Base-by-base conservation (phyloP, 148 eudicot species). In the Nyssa sinensis region DNA sequence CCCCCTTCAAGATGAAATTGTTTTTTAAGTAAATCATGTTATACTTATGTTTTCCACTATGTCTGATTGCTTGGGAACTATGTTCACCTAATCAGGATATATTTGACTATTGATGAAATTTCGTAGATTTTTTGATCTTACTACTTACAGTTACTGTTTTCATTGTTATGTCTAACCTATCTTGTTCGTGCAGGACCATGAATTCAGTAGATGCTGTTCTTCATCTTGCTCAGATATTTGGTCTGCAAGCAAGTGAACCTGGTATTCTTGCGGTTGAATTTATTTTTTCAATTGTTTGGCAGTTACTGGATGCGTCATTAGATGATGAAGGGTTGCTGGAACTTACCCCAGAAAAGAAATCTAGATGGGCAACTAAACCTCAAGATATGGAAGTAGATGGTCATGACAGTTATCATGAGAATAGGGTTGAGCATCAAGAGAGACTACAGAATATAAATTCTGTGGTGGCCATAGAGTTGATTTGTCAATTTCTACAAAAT, bases 291-390 rank as follows among this genome's bases (percentile, higher is more conserved):
- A 81, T 83, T 71, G 86, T 91, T 63, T 90, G 96, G 87, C 97
- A 95, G 85, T 82, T 95, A 68, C 86, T 95, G 68, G 99, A 95
- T 67, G 97, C 91, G 64, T 84, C 95, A 74, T 75, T 95, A 60
- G 97, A 88, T 73, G 99, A 95, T 80, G 98, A 93, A 83, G 97
- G 93, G 71, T 82, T 92, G 72, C 76, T 93, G 74, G 93, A 89
- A n/a, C n/a, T n/a, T n/a, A n/a, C n/a, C n/a, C n/a, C n/a, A n/a
- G n/a, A n/a, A n/a, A n/a, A n/a, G n/a, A 88, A 83, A 24, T 82
- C 90, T 51, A 77, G 70, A 47, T 93, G 94, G 96, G 73, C 76
- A 49, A 68, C 75, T 32, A 79, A 64, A 78, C 74, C 81, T 67
- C 88, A 85, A 71, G 88, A 87, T 66, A 90, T 92, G 96, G 94